A percentile compares a stretch with the other conserved stretches of the same genome.
These are phyloP conservation scores for Nicotiana tomentosiformis DNA, from an alignment of 257 asterid genomes.

Conservation along the genomic window DNA sequence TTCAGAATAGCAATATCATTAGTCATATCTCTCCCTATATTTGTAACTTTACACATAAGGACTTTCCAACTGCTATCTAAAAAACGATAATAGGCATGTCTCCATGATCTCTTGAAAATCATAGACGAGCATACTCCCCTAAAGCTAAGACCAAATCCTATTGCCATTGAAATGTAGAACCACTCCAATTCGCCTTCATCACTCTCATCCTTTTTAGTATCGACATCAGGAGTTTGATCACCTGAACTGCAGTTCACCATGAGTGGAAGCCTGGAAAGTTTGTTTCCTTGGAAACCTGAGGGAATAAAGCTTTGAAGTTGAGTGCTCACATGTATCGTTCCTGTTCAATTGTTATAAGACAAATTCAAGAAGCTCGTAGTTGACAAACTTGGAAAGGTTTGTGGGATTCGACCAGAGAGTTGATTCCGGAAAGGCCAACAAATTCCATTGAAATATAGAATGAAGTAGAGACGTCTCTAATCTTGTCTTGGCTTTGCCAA, in stretches of 20 bases:
- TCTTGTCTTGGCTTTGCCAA: slow-evolving; percentile 4
- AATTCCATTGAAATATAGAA: neutral
- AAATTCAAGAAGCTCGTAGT: slow-evolving; percentile 2
- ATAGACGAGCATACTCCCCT: neutral
- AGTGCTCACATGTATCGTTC: neutral
- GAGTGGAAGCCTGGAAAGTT: neutral
- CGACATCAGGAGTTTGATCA: no score
- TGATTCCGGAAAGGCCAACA: slow-evolving; percentile 13
- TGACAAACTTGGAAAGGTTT: neutral
- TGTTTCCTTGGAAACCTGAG: no score
- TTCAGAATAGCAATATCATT: no score
- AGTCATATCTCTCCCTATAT: no score
- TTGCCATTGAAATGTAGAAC: no score
- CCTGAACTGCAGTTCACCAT: no score
- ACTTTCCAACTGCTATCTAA: no score
- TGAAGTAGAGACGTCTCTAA: neutral
- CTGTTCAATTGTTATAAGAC: neutral
- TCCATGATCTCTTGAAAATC: neutral
- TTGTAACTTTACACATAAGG: no score
- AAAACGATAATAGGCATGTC: neutral
- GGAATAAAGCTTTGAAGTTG: slow-evolving; percentile 4
- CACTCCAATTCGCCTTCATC: no score
- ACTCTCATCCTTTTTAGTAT: no score
- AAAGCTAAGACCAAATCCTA: no score
- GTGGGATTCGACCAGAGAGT: slow-evolving; percentile 2